Evolutionary conservation across 1,284 basidiomycete species (phyloP), one percentile per base, ranked within the genome.

Genomic region (Hortiboletus rubellus): DNA sequence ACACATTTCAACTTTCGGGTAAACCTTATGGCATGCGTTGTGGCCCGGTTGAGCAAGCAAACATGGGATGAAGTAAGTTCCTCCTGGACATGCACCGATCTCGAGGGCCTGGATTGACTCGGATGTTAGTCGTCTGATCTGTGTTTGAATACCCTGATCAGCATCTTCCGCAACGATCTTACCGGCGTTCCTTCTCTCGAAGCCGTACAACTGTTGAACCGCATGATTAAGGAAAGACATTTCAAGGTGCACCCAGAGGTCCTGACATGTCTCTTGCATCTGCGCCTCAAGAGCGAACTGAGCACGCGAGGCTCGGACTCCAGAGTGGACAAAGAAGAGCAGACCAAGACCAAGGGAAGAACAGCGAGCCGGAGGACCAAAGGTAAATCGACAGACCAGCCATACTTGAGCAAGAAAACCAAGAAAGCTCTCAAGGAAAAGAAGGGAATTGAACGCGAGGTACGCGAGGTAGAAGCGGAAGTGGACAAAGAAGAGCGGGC

Each of bases 1-100:
- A 92, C 94, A 11, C 96, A 99, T 75, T 99, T 99, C 83, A 99
- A 99, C 78, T 99, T 97, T 75, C 86, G 92, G 50, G 82, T 86
- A 63, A 98, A 99, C 76, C 83, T 99, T 63, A 92, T 98, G 83
- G 88, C 86, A 57, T 88, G 89, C 50, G 79, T 99, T 48, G 86
- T 99, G 18, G 86, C 90, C 50, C 84, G 87, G 17, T 75, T 99
- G 54, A 96, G 94, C 65, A 86, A 86, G 64, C 88, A 85, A 72
- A 85, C 89, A 38, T 97, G 95, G 94, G 91, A 94, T 74, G 80
- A 86, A 72, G 94, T 93, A 66, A 69, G 83, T 70, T 41, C 41
- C 50, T 50, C 60, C 52, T 59, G 58, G 54, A 40, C 43, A 45
- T 43, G 45, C 42, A 46, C 51, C 24, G 18, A 44, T 55, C 50